Evolutionary conservation across 2,329 filamentous ascomycete genomes (phyloP).

Genomic region (Furcasterigmium sp.): DNA sequence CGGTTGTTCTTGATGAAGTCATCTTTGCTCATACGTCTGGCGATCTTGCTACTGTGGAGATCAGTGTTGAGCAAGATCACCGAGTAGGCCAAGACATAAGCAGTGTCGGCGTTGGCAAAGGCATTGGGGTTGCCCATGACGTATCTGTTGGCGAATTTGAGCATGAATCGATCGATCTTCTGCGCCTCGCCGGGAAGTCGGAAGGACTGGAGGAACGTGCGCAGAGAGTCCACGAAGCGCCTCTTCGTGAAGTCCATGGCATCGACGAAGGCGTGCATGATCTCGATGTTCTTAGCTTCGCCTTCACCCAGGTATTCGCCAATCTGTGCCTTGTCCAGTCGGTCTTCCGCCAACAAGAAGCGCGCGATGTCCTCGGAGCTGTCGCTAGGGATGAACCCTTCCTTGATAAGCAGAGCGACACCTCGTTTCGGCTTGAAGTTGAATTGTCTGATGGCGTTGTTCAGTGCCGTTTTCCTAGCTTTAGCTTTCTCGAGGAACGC

Average conservation of each 20-base stretch:
- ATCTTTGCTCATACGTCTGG: slow-evolving; percentile 83
- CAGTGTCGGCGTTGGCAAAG: slow-evolving; percentile 96
- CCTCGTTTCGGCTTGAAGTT: slow-evolving; percentile 98
- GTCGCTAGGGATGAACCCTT: slow-evolving; percentile 81
- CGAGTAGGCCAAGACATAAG: slow-evolving; percentile 92
- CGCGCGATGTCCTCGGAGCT: slow-evolving; percentile 74
- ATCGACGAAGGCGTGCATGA: slow-evolving; percentile 98
- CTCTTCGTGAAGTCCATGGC: slow-evolving; percentile 88
- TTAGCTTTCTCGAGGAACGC: slow-evolving; percentile 93
- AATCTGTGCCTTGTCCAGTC: slow-evolving; percentile 84
- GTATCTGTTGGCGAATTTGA: slow-evolving; percentile 97
- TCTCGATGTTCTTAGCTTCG: slow-evolving; percentile 74
- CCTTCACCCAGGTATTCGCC: slow-evolving; percentile 95
- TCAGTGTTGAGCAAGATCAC: slow-evolving; percentile 97
- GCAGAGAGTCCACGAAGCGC: slow-evolving; percentile 86
- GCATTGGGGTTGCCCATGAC: slow-evolving; percentile 93
- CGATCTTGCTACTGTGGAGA: slow-evolving; percentile 83
- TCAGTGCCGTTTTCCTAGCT: slow-evolving; percentile 85
- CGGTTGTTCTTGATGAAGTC: slow-evolving; percentile 99
- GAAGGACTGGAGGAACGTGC: slow-evolving; percentile 91
- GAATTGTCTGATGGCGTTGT: slow-evolving; percentile 84
- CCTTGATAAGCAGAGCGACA: slow-evolving; percentile 74
- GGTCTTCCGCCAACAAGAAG: slow-evolving; percentile 77
- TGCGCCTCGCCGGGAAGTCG: slow-evolving; percentile 92
- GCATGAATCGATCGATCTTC: slow-evolving; percentile 99